Evolutionary conservation across 1,139 yeast species (phyloP).

Genomic region (Yamadazyma jaroonii): DNA sequence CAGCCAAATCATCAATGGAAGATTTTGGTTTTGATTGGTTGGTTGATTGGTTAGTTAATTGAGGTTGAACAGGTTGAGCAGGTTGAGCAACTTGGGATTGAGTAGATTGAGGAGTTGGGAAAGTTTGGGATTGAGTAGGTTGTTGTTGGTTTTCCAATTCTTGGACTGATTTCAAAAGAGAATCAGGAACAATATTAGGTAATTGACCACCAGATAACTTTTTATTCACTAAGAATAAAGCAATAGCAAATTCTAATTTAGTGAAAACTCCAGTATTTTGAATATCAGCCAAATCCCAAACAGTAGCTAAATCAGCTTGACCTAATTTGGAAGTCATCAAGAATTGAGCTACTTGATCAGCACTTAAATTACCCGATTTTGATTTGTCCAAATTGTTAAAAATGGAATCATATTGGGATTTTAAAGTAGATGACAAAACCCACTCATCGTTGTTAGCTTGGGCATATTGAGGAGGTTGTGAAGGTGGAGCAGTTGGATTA

Average conservation of each 20-base stretch:
- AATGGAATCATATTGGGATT: conserved; percentile 73
- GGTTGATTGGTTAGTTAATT: neutral
- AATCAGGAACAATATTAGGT: conserved; percentile 67
- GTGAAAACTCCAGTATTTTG: conserved; percentile 84
- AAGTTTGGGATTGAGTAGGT: conserved; percentile 7
- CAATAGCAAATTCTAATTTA: conserved; percentile 83
- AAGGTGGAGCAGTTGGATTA: conserved; percentile 13
- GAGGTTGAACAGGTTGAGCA: conserved; percentile 12
- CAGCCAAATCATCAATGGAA: conserved; percentile 64
- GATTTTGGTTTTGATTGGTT: conserved; percentile 29
- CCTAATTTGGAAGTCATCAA: conserved; percentile 83
- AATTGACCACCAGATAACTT: conserved; percentile 71
- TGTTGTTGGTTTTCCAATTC: conserved; percentile 17
- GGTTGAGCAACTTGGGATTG: conserved; percentile 21
- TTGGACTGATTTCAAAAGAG: conserved; percentile 38
- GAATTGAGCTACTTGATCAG: conserved; percentile 83
- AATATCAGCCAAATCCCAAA: conserved; percentile 94
- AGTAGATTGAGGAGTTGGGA: no score
- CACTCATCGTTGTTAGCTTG: conserved; percentile 44
- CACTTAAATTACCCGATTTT: conserved; percentile 61
- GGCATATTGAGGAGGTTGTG: conserved; percentile 9
- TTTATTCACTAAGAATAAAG: conserved; percentile 88
- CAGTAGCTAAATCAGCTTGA: conserved; percentile 80
- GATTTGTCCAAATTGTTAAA: conserved; percentile 74
- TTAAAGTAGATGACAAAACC: conserved; percentile 67